Percentiles rank a stretch among this genome's conserved stretches.
Conservation (phyloP, 2,329 filamentous ascomycete genomes). For the Aspergillus vadensis region DNA sequence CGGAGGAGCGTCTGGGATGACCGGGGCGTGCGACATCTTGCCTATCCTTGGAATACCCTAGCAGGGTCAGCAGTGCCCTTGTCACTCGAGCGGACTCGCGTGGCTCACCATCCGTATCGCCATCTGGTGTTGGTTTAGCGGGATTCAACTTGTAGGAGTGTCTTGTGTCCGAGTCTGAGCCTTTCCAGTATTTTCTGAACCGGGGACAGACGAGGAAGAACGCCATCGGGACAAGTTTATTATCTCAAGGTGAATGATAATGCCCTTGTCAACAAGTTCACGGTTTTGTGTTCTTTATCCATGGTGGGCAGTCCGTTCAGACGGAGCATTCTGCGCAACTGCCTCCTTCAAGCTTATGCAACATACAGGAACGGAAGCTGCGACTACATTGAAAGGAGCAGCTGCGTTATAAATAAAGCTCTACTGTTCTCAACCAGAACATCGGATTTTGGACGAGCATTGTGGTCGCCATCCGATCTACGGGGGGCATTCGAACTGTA, state of each 20-base stretch:
- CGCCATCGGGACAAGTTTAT: constrained; percentile 18
- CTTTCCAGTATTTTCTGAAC: constrained; percentile 23
- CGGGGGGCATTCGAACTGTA: neutral
- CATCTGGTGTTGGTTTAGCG: constrained; percentile 1
- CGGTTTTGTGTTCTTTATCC: neutral
- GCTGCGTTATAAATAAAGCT: neutral
- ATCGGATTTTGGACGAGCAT: neutral
- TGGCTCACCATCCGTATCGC: constrained; percentile 16
- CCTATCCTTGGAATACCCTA: constrained; percentile 12
- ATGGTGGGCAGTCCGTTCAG: neutral
- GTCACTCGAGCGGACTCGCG: neutral
- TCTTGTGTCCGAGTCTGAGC: constrained; percentile 17
- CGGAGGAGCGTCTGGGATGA: constrained; percentile 19
- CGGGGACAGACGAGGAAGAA: constrained; percentile 29
- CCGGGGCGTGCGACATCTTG: constrained; percentile 11
- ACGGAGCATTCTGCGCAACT: neutral
- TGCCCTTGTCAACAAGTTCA: neutral
- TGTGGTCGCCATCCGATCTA: neutral
- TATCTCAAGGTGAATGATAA: neutral
- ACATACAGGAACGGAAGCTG: neutral
- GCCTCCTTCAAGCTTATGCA: neutral
- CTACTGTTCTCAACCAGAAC: neutral
- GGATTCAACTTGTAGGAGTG: constrained; percentile 17
- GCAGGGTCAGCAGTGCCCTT: neutral
- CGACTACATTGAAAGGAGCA: neutral